Percentiles rank a stretch among this genome's conserved stretches.
phyloP scores from a whole-genome alignment of 1,284 basidiomycete genomes.

The Agaricales sp. region DNA sequence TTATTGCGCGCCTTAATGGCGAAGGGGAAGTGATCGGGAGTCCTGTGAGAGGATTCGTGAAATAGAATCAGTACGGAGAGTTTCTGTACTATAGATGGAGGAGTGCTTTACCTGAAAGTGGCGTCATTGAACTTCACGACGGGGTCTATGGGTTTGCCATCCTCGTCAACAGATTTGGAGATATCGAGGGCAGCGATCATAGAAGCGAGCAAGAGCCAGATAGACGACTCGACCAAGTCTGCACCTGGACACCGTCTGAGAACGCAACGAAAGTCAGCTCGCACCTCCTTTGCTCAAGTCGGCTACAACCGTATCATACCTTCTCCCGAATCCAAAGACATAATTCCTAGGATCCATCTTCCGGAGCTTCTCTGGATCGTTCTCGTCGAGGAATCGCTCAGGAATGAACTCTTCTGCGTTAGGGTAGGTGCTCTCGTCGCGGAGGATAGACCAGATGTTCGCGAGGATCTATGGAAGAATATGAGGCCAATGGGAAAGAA shows the following conservation, averaged over 20 bases:
- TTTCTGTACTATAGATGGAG: not conserved
- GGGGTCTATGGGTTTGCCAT: slow-evolving; percentile 33
- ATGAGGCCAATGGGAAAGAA: too few relatives aligned
- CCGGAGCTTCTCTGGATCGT: not conserved
- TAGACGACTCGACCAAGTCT: slow-evolving; percentile 41
- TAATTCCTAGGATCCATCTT: slow-evolving; percentile 8
- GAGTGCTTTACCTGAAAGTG: slow-evolving; percentile 24
- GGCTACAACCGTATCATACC: too few relatives aligned
- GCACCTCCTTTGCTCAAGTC: too few relatives aligned
- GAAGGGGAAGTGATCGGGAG: too few relatives aligned
- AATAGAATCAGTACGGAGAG: too few relatives aligned
- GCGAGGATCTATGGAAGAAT: not conserved
- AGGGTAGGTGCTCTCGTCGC: not conserved
- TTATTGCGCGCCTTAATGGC: not conserved
- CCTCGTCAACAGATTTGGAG: slow-evolving; percentile 33
- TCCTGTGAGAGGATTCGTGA: too few relatives aligned
- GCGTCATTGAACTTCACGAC: slow-evolving; percentile 34
- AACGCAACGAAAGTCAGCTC: too few relatives aligned
- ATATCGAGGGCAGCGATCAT: slow-evolving; percentile 45
- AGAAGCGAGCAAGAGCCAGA: slow-evolving; percentile 40
- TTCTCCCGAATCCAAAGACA: not conserved
- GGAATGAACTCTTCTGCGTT: not conserved
- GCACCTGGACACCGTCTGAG: slow-evolving; percentile 7
- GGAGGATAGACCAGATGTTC: not conserved
- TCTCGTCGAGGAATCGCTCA: not conserved